These are phyloP conservation scores for Entomortierella chlamydospora DNA, from an alignment of 192 early-diverging fungal genomes.

Conservation along the genomic window DNA sequence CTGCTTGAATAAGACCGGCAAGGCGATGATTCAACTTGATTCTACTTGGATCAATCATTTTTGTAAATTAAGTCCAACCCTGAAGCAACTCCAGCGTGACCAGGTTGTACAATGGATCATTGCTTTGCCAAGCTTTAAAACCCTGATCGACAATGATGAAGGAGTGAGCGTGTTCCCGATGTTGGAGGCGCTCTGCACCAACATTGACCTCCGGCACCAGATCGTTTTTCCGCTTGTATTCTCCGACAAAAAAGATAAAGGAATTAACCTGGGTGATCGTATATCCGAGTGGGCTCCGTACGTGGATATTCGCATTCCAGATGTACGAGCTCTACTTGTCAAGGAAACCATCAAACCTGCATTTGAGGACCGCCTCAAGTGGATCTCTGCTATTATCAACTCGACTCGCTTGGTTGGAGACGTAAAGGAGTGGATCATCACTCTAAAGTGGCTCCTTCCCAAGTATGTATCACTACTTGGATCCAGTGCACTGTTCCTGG, in stretches of 20 bases:
- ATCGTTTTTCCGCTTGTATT: constrained; percentile 32
- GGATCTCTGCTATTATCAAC: constrained; percentile 36
- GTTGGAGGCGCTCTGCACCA: constrained; percentile 16
- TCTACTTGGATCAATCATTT: constrained; percentile 28
- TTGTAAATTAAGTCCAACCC: background rate
- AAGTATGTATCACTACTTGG: no score
- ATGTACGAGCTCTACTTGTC: constrained; percentile 22
- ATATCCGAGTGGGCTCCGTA: constrained; percentile 27
- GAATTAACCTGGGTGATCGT: constrained; percentile 20
- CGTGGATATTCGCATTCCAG: constrained; percentile 39
- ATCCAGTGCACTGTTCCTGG: background rate
- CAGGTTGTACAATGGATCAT: constrained; percentile 16
- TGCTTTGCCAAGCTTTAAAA: constrained; percentile 20
- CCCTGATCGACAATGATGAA: constrained; percentile 6
- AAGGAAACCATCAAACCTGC: constrained; percentile 40
- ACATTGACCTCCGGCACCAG: constrained; percentile 30
- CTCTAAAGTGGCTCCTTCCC: constrained; percentile 47
- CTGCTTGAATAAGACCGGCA: constrained; percentile 11
- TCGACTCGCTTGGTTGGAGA: constrained; percentile 10
- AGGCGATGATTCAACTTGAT: constrained; percentile 12
- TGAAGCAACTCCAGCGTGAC: constrained; percentile 24
- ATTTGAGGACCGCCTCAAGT: constrained; percentile 49
- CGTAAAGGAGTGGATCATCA: constrained; percentile 36
- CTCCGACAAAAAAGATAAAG: constrained; percentile 29
- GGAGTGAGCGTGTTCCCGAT: constrained; percentile 9